Percentiles rank a stretch among this genome's conserved stretches.
Conservation (phyloP, 345 rosid genomes). For the Trapa bicornis region DNA sequence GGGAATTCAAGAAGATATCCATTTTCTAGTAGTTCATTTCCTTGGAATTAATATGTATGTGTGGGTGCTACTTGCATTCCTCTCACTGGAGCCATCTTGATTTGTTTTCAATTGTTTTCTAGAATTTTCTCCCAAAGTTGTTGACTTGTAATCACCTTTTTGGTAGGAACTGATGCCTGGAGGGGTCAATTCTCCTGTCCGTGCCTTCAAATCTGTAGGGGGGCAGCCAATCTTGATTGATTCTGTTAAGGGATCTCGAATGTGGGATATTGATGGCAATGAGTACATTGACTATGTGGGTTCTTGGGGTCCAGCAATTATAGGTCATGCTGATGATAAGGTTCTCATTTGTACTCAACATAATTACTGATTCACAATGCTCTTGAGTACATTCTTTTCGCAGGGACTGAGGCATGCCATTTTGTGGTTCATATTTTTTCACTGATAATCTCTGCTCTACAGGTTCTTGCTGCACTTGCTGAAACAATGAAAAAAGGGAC, state of each 20-base stretch:
- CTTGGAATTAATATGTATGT: too few species aligned
- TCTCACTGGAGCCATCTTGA: not conserved
- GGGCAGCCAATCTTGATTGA: constrained; percentile 85
- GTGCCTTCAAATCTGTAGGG: constrained; percentile 95
- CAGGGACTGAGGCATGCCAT: not conserved
- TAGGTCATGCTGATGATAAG: constrained; percentile 95
- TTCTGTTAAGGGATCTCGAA: constrained; percentile 80
- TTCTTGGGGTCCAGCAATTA: constrained; percentile 96
- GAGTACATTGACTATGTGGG: constrained; percentile 94
- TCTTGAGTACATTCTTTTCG: not conserved
- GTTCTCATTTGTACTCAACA: constrained; percentile 16
- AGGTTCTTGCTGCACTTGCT: constrained; percentile 77
- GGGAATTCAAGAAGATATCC: too few species aligned
- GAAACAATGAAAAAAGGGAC: constrained; percentile 98
- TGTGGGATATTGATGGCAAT: constrained; percentile 97
- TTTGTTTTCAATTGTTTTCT: not conserved
- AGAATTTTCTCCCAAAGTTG: not conserved
- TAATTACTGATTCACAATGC: not conserved
- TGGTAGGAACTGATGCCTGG: constrained; percentile 89
- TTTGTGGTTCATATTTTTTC: not conserved
- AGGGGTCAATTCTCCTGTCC: constrained; percentile 91
- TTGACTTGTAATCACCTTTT: constrained; percentile 1
- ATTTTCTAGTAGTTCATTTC: too few species aligned
- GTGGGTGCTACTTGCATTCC: too few species aligned
- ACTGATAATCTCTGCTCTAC: constrained; percentile 8